Conservation (phyloP, 1,284 basidiomycete species). For the Schizophyllum amplum region DNA sequence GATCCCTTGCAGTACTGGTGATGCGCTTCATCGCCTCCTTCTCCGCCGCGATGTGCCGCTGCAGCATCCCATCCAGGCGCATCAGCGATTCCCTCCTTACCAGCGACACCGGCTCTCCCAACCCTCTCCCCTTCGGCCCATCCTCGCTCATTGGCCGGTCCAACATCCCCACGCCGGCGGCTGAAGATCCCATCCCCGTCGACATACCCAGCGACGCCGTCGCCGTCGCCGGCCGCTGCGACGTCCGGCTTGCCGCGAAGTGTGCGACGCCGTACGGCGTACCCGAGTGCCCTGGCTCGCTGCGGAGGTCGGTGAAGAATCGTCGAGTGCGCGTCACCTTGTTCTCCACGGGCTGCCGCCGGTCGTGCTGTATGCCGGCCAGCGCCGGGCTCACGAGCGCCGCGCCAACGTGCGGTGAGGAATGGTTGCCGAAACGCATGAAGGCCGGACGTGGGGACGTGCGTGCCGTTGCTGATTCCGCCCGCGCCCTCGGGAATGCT, state of each 20-base stretch:
- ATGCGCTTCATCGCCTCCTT: slow-evolving; percentile 67
- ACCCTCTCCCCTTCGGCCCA: neutral
- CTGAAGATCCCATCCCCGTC: too few species aligned
- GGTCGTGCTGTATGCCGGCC: too few species aligned
- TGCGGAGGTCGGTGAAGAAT: neutral
- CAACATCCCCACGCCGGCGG: too few species aligned
- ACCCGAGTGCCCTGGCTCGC: neutral
- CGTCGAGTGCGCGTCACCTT: neutral
- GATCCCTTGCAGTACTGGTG: slow-evolving; percentile 24
- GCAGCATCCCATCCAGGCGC: slow-evolving; percentile 64
- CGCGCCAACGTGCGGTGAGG: slow-evolving; percentile 32
- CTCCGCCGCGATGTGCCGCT: slow-evolving; percentile 68
- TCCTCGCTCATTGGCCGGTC: neutral
- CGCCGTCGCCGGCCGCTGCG: neutral
- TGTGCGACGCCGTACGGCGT: neutral
- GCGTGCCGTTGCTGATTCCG: neutral
- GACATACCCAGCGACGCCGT: too few species aligned
- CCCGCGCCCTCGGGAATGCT: neutral
- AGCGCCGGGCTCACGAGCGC: slow-evolving; percentile 12
- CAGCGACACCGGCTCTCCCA: neutral
- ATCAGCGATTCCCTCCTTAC: slow-evolving; percentile 40
- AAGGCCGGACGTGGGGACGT: slow-evolving; percentile 20
- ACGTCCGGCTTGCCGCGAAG: neutral
- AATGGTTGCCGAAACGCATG: slow-evolving; percentile 41
- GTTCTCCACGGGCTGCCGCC: neutral